These are phyloP conservation scores for Nannizzia gypsea DNA, from an alignment of 2,329 filamentous ascomycete genomes.

Conservation along the genomic window DNA sequence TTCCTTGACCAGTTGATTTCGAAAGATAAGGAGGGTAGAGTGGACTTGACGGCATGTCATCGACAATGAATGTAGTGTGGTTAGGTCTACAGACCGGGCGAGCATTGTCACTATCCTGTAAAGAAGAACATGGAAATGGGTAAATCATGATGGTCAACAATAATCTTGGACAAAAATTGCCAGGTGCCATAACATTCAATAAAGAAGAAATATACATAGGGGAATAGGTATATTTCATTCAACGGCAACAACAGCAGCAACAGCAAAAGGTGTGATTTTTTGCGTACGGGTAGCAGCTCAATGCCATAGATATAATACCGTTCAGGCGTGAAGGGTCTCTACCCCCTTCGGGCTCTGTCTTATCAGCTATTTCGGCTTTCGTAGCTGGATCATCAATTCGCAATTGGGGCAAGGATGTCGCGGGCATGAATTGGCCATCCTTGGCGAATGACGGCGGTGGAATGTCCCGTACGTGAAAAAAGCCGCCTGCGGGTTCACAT, in stretches of 20 bases:
- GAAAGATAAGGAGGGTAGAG: constrained; percentile 65
- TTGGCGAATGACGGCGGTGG: not conserved
- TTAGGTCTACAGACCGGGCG: constrained; percentile 69
- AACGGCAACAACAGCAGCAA: not conserved
- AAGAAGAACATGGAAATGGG: constrained; percentile 15
- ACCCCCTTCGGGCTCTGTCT: not conserved
- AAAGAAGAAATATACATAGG: not conserved
- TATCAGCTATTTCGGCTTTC: constrained; percentile 11
- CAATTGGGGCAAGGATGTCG: not conserved
- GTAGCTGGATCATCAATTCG: constrained; percentile 21
- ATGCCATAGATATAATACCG: constrained; percentile 24
- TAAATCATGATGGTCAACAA: constrained; percentile 6
- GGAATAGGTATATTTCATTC: not conserved
- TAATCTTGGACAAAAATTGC: not conserved
- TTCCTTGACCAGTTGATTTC: constrained; percentile 57
- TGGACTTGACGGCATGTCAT: constrained; percentile 71
- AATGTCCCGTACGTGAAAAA: not conserved
- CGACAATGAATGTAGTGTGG: constrained; percentile 72
- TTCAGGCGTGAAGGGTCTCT: constrained; percentile 8
- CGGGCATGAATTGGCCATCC: not conserved
- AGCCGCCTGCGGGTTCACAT: not conserved
- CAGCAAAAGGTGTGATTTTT: not conserved
- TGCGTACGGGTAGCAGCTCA: constrained; percentile 40
- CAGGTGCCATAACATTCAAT: not conserved
- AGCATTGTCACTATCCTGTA: constrained; percentile 64